Conservation (phyloP, 495 filamentous ascomycete genomes). For the Aspergillus sclerotiicarbonarius region DNA sequence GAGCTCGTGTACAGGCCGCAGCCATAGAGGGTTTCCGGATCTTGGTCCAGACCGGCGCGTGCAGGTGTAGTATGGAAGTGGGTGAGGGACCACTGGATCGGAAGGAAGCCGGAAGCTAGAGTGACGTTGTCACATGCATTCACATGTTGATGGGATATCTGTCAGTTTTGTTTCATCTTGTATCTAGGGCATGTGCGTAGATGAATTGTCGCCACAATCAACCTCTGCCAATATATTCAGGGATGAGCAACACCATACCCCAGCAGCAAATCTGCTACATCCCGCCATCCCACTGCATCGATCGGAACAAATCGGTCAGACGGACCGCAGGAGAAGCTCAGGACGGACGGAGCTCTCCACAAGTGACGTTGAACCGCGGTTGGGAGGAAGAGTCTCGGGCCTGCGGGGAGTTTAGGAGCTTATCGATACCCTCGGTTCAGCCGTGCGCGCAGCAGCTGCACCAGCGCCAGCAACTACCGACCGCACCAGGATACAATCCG, state of each 20-base stretch:
- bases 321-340: not conserved
- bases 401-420: conserved; percentile 19
- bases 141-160: not conserved
- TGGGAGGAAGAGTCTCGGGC: conserved; percentile 17
- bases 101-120: conserved; percentile 6
- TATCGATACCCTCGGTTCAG: conserved; percentile 17
- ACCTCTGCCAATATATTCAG: too few species aligned
- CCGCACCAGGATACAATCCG: not conserved
- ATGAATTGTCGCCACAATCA: not conserved
- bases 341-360: not conserved
- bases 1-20: not conserved
- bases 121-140: conserved; percentile 7
- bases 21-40: not conserved
- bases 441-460: not conserved
- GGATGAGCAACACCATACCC: too few species aligned
- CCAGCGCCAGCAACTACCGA: not conserved
- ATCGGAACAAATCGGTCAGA: conserved; percentile 10
- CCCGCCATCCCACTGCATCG: not conserved
- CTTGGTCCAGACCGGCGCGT: not conserved
- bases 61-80: not conserved
- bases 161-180: not conserved
- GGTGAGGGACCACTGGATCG: not conserved
- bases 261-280: too few species aligned
- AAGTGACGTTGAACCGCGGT: conserved; percentile 16
- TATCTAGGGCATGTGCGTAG: not conserved